These are phyloP conservation scores for Lavandula angustifolia DNA, from an alignment of 257 asterid species.

Conservation along the genomic window DNA sequence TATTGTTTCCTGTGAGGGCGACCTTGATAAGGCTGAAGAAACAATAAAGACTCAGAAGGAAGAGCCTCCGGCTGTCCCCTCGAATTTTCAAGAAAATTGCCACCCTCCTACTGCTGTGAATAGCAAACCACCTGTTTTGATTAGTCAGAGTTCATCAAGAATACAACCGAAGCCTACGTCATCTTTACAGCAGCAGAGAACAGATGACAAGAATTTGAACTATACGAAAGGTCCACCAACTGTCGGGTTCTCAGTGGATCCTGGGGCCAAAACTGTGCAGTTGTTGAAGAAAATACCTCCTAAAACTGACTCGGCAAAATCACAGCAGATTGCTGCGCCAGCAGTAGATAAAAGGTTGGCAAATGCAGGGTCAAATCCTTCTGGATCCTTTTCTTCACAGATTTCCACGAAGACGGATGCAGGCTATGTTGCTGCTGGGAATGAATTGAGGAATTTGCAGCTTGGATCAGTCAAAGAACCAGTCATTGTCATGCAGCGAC, in stretches of 20 bases:
- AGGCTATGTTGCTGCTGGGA: slow-evolving; percentile 36
- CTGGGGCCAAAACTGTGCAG: slow-evolving; percentile 51
- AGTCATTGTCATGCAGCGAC: slow-evolving; percentile 57
- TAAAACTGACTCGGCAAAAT: slow-evolving; percentile 62
- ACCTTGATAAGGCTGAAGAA: slow-evolving; percentile 83
- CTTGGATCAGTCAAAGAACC: slow-evolving; percentile 63
- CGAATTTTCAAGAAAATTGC: slow-evolving; percentile 64
- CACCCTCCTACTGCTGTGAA: slow-evolving; percentile 48
- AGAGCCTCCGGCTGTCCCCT: slow-evolving; percentile 50
- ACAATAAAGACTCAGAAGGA: slow-evolving; percentile 64
- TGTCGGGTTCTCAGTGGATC: slow-evolving; percentile 53
- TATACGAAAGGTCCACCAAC: slow-evolving; percentile 51
- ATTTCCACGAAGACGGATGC: slow-evolving; percentile 40
- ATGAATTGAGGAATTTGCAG: slow-evolving; percentile 59
- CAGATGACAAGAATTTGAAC: slow-evolving; percentile 69
- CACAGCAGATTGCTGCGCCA: slow-evolving; percentile 47
- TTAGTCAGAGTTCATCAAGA: slow-evolving; percentile 42
- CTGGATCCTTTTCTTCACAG: slow-evolving; percentile 40
- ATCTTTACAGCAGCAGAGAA: slow-evolving; percentile 46
- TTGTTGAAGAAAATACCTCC: slow-evolving; percentile 53
- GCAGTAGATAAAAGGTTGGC: slow-evolving; percentile 65
- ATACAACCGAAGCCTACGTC: slow-evolving; percentile 43
- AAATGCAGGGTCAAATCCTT: slow-evolving; percentile 40
- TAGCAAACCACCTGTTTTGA: slow-evolving; percentile 41
- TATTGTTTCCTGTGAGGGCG: slow-evolving; percentile 84